Percentiles rank a stretch among this genome's conserved stretches.
phyloP scores from a whole-genome alignment of 2,329 filamentous ascomycete species.

The Penicillium sp. region DNA sequence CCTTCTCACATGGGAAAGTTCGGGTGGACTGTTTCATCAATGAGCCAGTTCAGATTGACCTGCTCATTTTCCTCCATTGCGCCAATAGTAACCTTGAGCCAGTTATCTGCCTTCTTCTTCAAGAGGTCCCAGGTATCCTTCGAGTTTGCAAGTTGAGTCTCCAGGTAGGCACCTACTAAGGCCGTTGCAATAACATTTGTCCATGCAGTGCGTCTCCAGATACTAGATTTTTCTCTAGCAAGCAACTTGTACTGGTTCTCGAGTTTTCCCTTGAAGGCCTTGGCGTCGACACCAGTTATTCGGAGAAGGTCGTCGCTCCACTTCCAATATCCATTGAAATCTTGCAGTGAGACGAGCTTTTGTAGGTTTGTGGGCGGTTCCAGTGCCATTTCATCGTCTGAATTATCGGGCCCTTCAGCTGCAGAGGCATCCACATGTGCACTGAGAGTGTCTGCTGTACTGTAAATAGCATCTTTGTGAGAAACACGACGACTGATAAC shows the following conservation, averaged over 20 bases:
- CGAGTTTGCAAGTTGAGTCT: not conserved
- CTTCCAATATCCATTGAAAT: conserved; percentile 6
- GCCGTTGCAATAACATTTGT: conserved; percentile 4
- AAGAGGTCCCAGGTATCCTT: conserved; percentile 5
- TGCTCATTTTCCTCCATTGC: not conserved
- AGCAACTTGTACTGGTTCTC: too few species aligned
- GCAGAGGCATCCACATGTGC: too few species aligned
- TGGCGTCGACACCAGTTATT: not conserved
- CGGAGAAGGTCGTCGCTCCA: not conserved
- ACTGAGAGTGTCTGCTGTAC: too few species aligned
- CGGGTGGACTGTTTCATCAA: too few species aligned
- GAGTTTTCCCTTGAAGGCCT: not conserved
- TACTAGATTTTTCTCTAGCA: not conserved
- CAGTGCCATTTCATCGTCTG: too few species aligned
- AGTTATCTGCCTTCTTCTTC: conserved; percentile 5
- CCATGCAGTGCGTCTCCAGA: not conserved
- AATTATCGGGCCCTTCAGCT: too few species aligned
- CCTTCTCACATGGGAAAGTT: too few species aligned
- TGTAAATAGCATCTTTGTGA: too few species aligned
- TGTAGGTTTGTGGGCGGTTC: not conserved
- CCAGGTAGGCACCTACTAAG: not conserved
- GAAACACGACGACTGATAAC: too few species aligned
- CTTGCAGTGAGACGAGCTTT: not conserved
- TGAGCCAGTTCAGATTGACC: not conserved
- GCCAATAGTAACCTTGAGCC: not conserved